Conservation (phyloP, 306 rosid species). For the Crotalaria pallida region DNA sequence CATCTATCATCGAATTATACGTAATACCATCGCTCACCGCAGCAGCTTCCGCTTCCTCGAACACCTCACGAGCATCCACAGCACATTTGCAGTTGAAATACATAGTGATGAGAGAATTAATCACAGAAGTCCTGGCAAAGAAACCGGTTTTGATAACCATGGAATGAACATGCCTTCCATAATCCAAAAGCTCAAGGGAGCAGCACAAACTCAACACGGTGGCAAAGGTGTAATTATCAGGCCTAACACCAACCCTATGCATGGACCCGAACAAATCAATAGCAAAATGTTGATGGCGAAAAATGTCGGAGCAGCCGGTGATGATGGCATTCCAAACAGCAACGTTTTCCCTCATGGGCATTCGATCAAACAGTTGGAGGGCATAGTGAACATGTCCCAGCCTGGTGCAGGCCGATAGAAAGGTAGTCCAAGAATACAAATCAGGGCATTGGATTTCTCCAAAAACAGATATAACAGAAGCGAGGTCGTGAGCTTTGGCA, state of each 20-base stretch:
- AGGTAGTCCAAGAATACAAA: conserved; percentile 70
- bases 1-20: conserved; percentile 69
- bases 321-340: conserved; percentile 71
- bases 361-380: conserved; percentile 40
- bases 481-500: conserved; percentile 40
- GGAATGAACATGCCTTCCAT: conserved; percentile 64
- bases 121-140: conserved; percentile 49
- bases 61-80: conserved; percentile 47
- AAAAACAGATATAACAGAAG: conserved; percentile 32
- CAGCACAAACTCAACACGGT: conserved; percentile 61
- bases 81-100: conserved; percentile 45
- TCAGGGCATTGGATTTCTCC: conserved; percentile 42
- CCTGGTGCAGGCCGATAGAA: conserved; percentile 50
- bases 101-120: conserved; percentile 66
- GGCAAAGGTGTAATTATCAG: conserved; percentile 56
- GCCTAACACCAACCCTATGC: conserved; percentile 43
- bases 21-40: conserved; percentile 47
- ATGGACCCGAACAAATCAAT: conserved; percentile 42
- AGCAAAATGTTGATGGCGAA: conserved; percentile 34
- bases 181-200: conserved; percentile 35
- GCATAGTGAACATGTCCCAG: conserved; percentile 41
- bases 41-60: conserved; percentile 45
- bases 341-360: conserved; percentile 43
- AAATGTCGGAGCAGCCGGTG: conserved; percentile 47
- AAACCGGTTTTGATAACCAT: conserved; percentile 45